Conservation (phyloP, 768 basidiomycete genomes). For the Serendipita sp. region DNA sequence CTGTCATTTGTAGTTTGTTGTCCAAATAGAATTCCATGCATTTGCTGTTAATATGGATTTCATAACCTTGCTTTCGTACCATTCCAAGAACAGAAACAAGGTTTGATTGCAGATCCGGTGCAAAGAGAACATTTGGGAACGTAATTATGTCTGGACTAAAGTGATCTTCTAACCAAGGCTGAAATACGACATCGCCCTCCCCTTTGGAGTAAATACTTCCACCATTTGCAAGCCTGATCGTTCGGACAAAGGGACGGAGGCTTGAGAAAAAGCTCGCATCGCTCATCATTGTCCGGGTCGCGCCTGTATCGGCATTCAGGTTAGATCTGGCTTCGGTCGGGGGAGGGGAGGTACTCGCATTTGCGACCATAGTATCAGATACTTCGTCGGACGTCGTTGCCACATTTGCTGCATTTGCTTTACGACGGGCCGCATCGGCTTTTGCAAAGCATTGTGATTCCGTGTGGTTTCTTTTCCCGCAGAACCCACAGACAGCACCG, state of each 20-base stretch:
- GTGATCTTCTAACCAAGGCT: neutral
- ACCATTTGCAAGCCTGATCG: neutral
- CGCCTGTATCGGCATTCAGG: conserved; percentile 4
- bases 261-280: neutral
- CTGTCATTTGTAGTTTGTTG: conserved; percentile 13
- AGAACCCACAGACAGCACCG: neutral
- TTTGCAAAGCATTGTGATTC: neutral
- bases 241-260: neutral
- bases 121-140: conserved; percentile 9
- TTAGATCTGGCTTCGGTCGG: neutral
- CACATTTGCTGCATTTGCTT: neutral
- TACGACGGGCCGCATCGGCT: neutral
- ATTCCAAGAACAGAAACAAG: conserved; percentile 6
- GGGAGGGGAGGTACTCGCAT: neutral
- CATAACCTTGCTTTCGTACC: neutral
- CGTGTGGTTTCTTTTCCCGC: neutral
- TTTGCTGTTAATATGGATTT: neutral
- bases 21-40: neutral
- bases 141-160: neutral
- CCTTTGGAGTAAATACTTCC: neutral
- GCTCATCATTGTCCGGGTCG: conserved; percentile 1
- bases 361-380: neutral
- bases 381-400: neutral
- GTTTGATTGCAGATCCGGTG: conserved; percentile 4
- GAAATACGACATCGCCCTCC: conserved; percentile 2